These are phyloP conservation scores for Erythrophleum ivorense DNA, from an alignment of 331 rosid genomes.

Conservation along the genomic window DNA sequence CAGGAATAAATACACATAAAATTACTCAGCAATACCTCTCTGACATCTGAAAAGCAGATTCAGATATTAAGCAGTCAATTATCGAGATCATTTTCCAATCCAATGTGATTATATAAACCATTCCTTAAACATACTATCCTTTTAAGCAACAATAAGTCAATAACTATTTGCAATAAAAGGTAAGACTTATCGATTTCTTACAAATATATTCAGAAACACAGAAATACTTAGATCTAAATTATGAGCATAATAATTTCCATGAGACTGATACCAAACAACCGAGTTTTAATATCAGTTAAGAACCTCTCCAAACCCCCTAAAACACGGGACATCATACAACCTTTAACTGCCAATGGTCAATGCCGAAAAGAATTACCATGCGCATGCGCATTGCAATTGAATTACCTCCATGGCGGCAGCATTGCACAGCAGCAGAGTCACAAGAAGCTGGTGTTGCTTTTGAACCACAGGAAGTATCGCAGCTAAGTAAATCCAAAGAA, in stretches of 20 bases:
- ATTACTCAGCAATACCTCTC: background rate
- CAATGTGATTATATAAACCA: background rate
- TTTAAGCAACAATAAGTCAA: constrained; percentile 1
- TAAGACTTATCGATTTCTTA: background rate
- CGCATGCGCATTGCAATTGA: background rate
- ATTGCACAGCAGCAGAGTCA: constrained; percentile 91
- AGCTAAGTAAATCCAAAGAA: constrained; percentile 48
- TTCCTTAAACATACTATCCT: background rate
- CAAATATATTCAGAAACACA: background rate
- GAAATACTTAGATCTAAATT: background rate
- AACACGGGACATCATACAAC: background rate
- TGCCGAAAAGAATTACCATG: background rate
- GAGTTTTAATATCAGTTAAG: background rate
- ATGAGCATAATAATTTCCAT: background rate
- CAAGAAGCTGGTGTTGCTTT: constrained; percentile 98
- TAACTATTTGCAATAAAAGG: background rate
- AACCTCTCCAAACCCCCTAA: background rate
- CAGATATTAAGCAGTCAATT: background rate
- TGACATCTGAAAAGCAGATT: constrained; percentile 5
- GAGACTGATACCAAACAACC: background rate
- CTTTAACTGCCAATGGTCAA: background rate
- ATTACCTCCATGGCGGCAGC: constrained; percentile 95
- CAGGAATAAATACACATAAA: background rate
- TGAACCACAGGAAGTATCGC: constrained; percentile 90
- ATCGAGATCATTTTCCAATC: background rate